Percentiles rank a stretch among this genome's conserved stretches.
These are phyloP conservation scores for Aurantiochytrium sp. DNA, from an alignment of 108 stramenopile species.

Conservation along the genomic window DNA sequence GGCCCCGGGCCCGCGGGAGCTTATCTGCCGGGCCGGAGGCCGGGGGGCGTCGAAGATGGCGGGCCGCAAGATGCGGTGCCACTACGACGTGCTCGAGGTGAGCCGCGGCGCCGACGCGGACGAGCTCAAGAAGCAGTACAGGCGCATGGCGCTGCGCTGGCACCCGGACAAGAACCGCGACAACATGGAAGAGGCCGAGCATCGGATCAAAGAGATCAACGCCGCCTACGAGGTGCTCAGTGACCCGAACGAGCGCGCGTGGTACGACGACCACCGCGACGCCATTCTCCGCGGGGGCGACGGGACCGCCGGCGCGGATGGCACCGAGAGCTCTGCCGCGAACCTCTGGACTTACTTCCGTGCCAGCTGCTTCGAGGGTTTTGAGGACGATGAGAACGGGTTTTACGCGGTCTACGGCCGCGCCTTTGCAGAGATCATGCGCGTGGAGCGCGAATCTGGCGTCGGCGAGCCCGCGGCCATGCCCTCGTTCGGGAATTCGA, in stretches of 20 bases:
- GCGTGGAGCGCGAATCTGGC: not conserved
- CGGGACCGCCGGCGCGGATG: slow-evolving; percentile 31
- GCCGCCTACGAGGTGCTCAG: slow-evolving; percentile 42
- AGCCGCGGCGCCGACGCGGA: not conserved
- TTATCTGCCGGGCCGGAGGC: too few relatives aligned
- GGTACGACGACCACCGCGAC: slow-evolving; percentile 48
- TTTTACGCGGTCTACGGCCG: slow-evolving; percentile 38
- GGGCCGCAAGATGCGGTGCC: not conserved
- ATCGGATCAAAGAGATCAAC: slow-evolving; percentile 35
- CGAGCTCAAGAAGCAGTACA: slow-evolving; percentile 37
- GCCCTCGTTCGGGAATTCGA: not conserved
- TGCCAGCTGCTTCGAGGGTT: slow-evolving; percentile 31
- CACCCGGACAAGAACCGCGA: slow-evolving; percentile 47
- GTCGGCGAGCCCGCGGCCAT: not conserved
- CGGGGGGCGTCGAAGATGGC: not conserved
- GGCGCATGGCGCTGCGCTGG: slow-evolving; percentile 38
- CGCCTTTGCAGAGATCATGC: slow-evolving; percentile 26
- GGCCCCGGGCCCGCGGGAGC: too few relatives aligned
- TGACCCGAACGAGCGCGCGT: slow-evolving; percentile 43
- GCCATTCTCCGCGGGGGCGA: slow-evolving; percentile 37
- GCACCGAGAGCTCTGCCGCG: not conserved
- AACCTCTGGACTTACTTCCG: slow-evolving; percentile 36
- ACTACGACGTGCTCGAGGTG: slow-evolving; percentile 23
- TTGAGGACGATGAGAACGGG: slow-evolving; percentile 37
- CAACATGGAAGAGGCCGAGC: slow-evolving; percentile 21